phyloP scores from a whole-genome alignment of 352 stramenopile genomes.

The Pythium rhizo-oryzae region DNA sequence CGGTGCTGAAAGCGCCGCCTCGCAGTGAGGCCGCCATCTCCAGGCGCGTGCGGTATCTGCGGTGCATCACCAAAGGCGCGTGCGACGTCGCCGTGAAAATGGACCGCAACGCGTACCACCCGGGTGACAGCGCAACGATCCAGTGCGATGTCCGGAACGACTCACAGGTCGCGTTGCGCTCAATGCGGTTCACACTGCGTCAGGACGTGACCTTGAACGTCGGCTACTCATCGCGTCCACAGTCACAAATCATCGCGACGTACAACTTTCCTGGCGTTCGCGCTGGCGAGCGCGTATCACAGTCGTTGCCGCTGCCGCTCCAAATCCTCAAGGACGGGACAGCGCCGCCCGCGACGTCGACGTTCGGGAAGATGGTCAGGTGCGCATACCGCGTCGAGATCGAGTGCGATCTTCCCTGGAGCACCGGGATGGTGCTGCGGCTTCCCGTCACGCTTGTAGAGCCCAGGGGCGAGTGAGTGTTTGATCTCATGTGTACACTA shows the following conservation, averaged over 20 bases:
- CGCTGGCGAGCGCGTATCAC: constrained; percentile 30
- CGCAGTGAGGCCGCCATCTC: neutral
- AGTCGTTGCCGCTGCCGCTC: constrained; percentile 52
- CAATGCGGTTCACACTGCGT: constrained; percentile 52
- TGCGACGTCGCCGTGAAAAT: constrained; percentile 52
- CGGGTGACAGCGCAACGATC: constrained; percentile 56
- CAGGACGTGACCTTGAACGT: constrained; percentile 48
- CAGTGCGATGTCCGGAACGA: constrained; percentile 58
- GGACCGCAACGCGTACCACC: constrained; percentile 71
- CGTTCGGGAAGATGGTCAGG: constrained; percentile 42
- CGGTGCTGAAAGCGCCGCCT: neutral
- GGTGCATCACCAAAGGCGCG: constrained; percentile 57
- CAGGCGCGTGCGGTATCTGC: constrained; percentile 34
- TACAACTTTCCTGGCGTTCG: constrained; percentile 47
- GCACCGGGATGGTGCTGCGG: constrained; percentile 49
- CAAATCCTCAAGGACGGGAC: constrained; percentile 15
- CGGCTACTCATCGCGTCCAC: constrained; percentile 25
- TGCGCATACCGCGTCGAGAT: constrained; percentile 61
- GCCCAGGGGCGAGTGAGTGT: neutral
- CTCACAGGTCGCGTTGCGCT: constrained; percentile 48
- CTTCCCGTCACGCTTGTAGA: constrained; percentile 55
- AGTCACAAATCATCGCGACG: constrained; percentile 34
- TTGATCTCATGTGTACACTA: too few species aligned
- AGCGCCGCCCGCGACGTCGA: constrained; percentile 41
- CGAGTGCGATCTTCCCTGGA: constrained; percentile 65